Evolutionary conservation across 2,329 filamentous ascomycete genomes (phyloP), one percentile per base, ranked within the genome.

Genomic region (Botrytis galanthina): DNA sequence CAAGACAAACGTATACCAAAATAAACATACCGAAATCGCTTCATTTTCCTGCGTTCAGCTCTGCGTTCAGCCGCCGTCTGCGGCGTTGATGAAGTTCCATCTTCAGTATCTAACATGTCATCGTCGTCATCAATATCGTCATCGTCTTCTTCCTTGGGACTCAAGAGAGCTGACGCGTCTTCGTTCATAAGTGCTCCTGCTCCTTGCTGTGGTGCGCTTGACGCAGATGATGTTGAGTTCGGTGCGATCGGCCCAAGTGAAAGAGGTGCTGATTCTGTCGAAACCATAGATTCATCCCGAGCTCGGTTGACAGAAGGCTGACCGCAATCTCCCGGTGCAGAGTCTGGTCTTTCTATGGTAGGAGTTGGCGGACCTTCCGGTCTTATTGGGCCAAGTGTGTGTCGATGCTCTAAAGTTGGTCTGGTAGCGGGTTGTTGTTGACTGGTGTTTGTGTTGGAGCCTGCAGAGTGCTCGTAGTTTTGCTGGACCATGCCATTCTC

Each of bases 21-120:
- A 32, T 51, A 22, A 72, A 73, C 82, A 76, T 86, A 93, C 91
- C 92, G 89, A 81, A 95, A 95, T 73, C 93, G 87, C 85, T 95
- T 95, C 92, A 91, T 91, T 81, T 91, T 92, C 76, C 87, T 86
- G 70, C 87, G 84, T 78, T 86, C 88, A 73, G 85, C 89, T 51
- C 85, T 85, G 73, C 86, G 85, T 80, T 90, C 89, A 44, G 88
- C 88, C 35, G 85, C 85, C 14, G 86, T 89, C 78, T 86, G 87
- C 48, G 85, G 83, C n/a, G 79, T 62, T 29, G 42, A 57, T 37
- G 72, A 73, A n/a, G 80, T 77, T 51, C 76, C 78, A 59, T 86
- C 85, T 46, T 83, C 83, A 29, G 79, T 84, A 59, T 89, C 87
- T 54, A 80, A 67, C 83, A 87, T 86, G 39, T 88, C 87, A 59